Percentiles rank a stretch among this genome's conserved stretches.
Evolutionary conservation across 2,329 filamentous ascomycete species (phyloP).

Genomic region (Calonectria crousiana): DNA sequence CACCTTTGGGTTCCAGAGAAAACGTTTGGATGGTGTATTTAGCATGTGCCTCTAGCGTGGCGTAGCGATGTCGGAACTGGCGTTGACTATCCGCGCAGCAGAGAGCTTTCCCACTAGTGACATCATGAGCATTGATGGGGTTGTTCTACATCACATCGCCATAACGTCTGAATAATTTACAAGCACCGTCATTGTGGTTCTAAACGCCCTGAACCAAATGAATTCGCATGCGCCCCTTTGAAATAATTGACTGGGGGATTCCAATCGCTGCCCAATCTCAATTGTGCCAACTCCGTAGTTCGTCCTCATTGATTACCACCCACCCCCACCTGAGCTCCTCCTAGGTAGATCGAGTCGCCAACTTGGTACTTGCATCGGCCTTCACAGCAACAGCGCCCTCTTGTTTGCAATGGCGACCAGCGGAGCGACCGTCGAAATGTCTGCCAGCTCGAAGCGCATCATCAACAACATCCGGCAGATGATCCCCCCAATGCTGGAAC

Average conservation of each 20-base stretch:
- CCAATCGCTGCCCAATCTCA: background rate
- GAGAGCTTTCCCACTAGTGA: background rate
- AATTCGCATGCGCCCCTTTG: background rate
- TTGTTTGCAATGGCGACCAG: conserved; percentile 39
- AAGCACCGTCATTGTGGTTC: background rate
- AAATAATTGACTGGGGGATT: background rate
- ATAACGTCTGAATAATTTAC: background rate
- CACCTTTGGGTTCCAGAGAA: no score
- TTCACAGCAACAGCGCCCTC: background rate
- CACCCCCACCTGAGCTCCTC: background rate
- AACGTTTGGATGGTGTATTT: no score
- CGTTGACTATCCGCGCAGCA: no score
- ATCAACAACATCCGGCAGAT: conserved; percentile 87
- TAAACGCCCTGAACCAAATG: background rate
- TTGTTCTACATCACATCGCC: background rate
- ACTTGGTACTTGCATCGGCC: background rate
- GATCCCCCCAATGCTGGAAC: conserved; percentile 93
- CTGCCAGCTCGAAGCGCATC: conserved; percentile 78
- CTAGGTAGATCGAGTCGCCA: background rate
- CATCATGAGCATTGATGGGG: background rate
- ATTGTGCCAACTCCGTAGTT: background rate
- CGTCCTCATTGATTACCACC: background rate
- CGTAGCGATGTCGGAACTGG: no score
- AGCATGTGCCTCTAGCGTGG: no score
- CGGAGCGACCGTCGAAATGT: conserved; percentile 63